Conservation (phyloP, 164 flowering plant genomes). For the Annona squamosa region DNA sequence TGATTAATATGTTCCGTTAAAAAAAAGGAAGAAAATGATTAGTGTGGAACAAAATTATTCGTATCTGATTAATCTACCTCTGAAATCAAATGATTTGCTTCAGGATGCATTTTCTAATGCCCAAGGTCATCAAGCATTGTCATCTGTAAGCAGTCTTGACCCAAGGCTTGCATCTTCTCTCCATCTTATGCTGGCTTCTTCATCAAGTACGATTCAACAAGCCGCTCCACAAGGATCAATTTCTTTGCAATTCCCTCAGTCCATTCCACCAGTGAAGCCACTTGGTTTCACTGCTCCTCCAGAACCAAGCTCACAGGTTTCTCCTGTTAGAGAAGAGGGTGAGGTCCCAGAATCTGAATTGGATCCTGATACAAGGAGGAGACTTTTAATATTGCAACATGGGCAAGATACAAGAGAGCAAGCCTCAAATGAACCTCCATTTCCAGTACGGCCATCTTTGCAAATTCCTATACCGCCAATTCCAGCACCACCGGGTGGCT, state of each 20-base stretch:
- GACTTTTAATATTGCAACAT: constrained; percentile 95
- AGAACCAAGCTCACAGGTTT: constrained; percentile 65
- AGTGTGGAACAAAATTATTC: not conserved
- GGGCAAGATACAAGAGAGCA: constrained; percentile 84
- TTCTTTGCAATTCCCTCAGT: constrained; percentile 41
- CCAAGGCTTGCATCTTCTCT: constrained; percentile 42
- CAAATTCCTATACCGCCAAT: constrained; percentile 48
- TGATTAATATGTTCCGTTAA: not conserved
- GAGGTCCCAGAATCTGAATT: constrained; percentile 97
- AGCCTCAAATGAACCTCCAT: constrained; percentile 44
- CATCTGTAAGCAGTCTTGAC: constrained; percentile 39
- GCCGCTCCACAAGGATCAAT: constrained; percentile 36
- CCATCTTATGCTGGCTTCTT: constrained; percentile 34
- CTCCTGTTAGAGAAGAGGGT: constrained; percentile 98
- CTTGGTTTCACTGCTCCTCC: constrained; percentile 31
- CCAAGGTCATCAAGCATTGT: constrained; percentile 34
- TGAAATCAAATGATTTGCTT: constrained; percentile 5
- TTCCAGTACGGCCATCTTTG: constrained; percentile 56
- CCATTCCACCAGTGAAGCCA: constrained; percentile 39
- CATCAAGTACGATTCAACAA: constrained; percentile 34
- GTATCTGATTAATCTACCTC: constrained; percentile 2
- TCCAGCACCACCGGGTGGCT: constrained; percentile 49
- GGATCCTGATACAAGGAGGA: constrained; percentile 97
- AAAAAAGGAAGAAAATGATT: no score
- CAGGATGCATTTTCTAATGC: constrained; percentile 51